Base-by-base conservation (phyloP, 2,329 filamentous ascomycete genomes). In the Anisogramma anomala region DNA sequence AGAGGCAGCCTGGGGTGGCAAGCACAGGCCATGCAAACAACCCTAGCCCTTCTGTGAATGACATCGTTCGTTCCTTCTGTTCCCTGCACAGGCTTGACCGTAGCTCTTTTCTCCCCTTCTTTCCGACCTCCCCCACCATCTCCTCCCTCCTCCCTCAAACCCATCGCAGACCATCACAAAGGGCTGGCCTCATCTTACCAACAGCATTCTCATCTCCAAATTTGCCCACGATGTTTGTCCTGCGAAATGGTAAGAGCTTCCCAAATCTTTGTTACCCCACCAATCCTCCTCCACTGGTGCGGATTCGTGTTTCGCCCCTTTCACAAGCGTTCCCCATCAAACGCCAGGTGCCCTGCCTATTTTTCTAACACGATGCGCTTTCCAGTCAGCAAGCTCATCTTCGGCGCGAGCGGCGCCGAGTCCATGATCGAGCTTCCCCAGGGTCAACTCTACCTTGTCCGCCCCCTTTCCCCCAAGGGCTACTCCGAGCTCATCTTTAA, bases 401-500 rank as follows among this genome's bases (percentile, higher is more conserved):
- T 96, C 60, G 87, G 93, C 58, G 77, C 72, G 47, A 77, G 76
- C 55, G 85, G 79, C 59, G 89, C 95, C 62, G 88, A 96, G 67
- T 83, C 86, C 35, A 78, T 98, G 58, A 86, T 94, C 63, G 88
- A 96, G 59, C 80, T 98, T 32, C 79, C 88, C 13, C 87, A 96
- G 62, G 91, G 91, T 58, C 88, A 96, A 63, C 84, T 98, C 33
- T 98, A 95, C 63, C 82, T 98, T 52, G 91, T 98, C 53, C 84
- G 91, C 54, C 91, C 91, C 9, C 76, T 86, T 36, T 96, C 89
- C 6, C 87, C 89, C 43, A 98, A 98, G 62, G 91, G 91, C 50
- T 96, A 95, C 61, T 95, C 89, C 1, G 91, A 98, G 63, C 86
- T 96, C 58, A 94, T 98, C 63, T 98, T 95, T 72, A 94, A 91